Conservation (phyloP, 306 rosid species). For the Dryas drummondii region DNA sequence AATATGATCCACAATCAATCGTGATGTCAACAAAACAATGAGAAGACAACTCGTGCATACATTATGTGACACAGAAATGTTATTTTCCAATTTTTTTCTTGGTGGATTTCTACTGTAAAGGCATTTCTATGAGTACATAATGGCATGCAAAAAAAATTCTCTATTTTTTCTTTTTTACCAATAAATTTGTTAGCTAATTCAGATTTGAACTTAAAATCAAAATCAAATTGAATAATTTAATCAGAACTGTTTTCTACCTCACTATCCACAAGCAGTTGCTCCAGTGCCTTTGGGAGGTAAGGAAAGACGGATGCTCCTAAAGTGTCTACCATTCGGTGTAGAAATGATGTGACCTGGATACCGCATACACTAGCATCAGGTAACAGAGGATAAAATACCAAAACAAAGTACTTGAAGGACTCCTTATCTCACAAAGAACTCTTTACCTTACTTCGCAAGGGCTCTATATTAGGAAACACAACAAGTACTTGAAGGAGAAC, state of each 20-base stretch:
- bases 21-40: not conserved
- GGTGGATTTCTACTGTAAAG: not conserved
- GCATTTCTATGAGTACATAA: not conserved
- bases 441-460: constrained; percentile 67
- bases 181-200: not conserved
- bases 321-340: constrained; percentile 98
- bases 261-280: constrained; percentile 80
- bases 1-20: constrained; percentile 18
- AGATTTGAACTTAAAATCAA: constrained; percentile 6
- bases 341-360: constrained; percentile 82
- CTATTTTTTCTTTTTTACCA: not conserved
- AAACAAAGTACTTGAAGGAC: not conserved
- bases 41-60: not conserved
- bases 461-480: constrained; percentile 77
- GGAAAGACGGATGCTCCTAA: constrained; percentile 88
- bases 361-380: constrained; percentile 24
- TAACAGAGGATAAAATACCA: constrained; percentile 19
- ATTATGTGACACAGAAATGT: not conserved
- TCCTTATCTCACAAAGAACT: constrained; percentile 15
- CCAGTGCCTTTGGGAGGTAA: constrained; percentile 87
- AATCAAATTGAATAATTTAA: not conserved
- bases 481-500: constrained; percentile 88
- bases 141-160: not conserved
- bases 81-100: not conserved
- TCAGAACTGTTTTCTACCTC: constrained; percentile 54